A percentile compares a stretch with the other conserved stretches of the same genome.
Conservation (phyloP, 208 protist species). For the Leptomonas seymouri region DNA sequence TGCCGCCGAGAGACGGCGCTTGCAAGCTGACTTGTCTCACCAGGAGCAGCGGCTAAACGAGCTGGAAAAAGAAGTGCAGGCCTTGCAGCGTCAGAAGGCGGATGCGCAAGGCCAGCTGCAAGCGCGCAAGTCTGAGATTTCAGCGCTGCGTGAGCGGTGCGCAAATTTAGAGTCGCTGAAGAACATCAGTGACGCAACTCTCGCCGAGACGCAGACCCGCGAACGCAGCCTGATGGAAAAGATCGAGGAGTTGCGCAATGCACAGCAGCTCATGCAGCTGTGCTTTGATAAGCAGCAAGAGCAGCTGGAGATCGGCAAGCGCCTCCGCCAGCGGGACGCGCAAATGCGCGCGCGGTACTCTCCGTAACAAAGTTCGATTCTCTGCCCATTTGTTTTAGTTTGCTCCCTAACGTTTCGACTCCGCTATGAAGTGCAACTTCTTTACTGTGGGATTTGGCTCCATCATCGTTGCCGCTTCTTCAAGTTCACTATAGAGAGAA, state of each 20-base stretch:
- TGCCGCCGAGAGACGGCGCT: conserved; percentile 36
- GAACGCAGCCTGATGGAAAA: conserved; percentile 74
- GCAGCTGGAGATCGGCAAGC: conserved; percentile 76
- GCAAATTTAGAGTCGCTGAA: conserved; percentile 87
- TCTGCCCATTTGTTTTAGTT: neutral
- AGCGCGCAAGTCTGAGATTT: conserved; percentile 59
- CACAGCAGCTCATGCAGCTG: conserved; percentile 86
- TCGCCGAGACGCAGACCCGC: conserved; percentile 68
- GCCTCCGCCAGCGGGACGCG: conserved; percentile 56
- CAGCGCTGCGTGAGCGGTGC: conserved; percentile 73
- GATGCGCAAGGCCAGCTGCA: conserved; percentile 63
- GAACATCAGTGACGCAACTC: conserved; percentile 69
- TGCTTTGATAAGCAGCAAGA: conserved; percentile 93
- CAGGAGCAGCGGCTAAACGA: conserved; percentile 38
- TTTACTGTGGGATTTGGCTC: neutral
- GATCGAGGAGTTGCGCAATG: conserved; percentile 78
- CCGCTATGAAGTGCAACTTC: no score
- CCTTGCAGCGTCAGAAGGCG: conserved; percentile 49
- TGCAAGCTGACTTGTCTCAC: conserved; percentile 46
- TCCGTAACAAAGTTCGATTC: neutral
- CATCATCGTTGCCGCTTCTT: neutral
- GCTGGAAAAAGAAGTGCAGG: conserved; percentile 52
- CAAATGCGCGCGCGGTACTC: conserved; percentile 14
- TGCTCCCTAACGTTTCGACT: no score
- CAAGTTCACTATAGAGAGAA: neutral